Conservation (phyloP, 192 early-diverging fungal genomes). For the Mortierella claussenii region DNA sequence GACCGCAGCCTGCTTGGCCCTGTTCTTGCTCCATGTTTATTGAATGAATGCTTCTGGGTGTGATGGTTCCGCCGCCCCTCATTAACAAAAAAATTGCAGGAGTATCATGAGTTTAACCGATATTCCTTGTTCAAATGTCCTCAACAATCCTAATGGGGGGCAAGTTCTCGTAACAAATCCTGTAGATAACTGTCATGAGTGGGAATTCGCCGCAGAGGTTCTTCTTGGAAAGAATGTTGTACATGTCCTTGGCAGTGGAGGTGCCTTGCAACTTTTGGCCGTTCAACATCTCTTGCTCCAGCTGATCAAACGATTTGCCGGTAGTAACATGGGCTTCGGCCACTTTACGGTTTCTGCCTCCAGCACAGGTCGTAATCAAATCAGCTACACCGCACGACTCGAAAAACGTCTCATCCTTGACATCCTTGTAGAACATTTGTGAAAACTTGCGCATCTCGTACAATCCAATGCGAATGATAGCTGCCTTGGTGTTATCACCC, state of each 20-base stretch:
- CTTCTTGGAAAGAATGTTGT: constrained; percentile 78
- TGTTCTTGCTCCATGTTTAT: too few species aligned
- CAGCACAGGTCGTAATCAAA: constrained; percentile 95
- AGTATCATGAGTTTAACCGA: constrained; percentile 5
- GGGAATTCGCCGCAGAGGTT: constrained; percentile 70
- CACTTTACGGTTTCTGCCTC: constrained; percentile 94
- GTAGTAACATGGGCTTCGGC: constrained; percentile 92
- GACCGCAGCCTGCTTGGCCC: too few species aligned
- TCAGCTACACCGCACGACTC: constrained; percentile 98
- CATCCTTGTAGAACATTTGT: constrained; percentile 79
- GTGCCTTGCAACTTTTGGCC: constrained; percentile 99
- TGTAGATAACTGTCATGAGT: constrained; percentile 94
- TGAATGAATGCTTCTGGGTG: too few species aligned
- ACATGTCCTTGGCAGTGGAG: constrained; percentile 87
- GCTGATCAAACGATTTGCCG: constrained; percentile 91
- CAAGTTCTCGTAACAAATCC: constrained; percentile 85
- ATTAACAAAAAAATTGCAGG: constrained; percentile 3
- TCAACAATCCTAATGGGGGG: constrained; percentile 76
- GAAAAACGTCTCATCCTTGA: constrained; percentile 96
- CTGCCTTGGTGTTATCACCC: constrained; percentile 98
- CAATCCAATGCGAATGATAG: constrained; percentile 95
- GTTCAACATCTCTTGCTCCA: constrained; percentile 94
- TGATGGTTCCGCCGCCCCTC: too few species aligned
- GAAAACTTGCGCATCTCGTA: constrained; percentile 96
- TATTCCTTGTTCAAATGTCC: constrained; percentile 56